Evolutionary conservation across 139 green algal genomes (phyloP).

Genomic region (Haematococcus lacustris): DNA sequence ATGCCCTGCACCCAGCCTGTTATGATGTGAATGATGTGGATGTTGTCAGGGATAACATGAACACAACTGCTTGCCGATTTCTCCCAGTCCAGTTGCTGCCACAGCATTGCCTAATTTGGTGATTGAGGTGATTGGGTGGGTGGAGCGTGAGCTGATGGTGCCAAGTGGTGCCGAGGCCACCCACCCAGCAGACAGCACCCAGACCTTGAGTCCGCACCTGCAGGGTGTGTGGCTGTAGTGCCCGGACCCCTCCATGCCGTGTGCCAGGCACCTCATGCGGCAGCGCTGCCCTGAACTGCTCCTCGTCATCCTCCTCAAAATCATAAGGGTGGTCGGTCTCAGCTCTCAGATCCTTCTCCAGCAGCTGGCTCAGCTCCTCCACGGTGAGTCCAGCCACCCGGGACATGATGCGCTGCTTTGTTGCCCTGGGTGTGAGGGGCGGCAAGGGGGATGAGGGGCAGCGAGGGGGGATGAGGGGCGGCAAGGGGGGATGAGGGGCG

Average conservation of each 20-base stretch:
- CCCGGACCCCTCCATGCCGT: conserved; percentile 8
- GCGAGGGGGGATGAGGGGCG: no score
- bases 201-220: background rate
- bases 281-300: conserved; percentile 12
- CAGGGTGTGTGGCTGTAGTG: conserved; percentile 5
- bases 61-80: no score
- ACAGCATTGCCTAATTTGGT: background rate
- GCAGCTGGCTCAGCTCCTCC: no score
- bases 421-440: no score
- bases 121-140: background rate
- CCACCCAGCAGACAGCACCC: background rate
- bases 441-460: no score
- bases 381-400: no score
- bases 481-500: no score
- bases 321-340: conserved; percentile 28
- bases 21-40: no score
- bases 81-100: no score
- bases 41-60: no score
- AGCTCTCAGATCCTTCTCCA: conserved; percentile 20
- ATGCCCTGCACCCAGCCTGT: background rate
- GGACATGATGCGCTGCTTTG: no score
- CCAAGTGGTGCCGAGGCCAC: background rate
- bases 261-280: conserved; percentile 3
- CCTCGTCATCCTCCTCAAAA: conserved; percentile 22
- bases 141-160: background rate